Evolutionary conservation across 805 yeast genomes (phyloP).

Genomic region (Kluyveromyces lactis): DNA sequence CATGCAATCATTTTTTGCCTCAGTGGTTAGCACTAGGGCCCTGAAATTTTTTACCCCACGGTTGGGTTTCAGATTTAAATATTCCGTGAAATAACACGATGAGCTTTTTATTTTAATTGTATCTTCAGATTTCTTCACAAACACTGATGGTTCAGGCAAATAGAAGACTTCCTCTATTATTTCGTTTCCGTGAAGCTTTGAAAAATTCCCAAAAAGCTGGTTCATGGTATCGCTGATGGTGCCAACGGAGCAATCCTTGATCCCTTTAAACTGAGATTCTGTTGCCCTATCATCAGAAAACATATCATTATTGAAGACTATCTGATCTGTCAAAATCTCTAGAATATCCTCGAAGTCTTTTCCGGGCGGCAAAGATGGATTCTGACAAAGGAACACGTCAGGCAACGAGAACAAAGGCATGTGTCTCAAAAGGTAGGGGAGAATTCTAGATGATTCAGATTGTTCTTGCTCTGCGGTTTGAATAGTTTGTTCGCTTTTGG

Average conservation of each 20-base stretch:
- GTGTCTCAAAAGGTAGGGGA: slow-evolving; percentile 60
- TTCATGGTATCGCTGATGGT: slow-evolving; percentile 16
- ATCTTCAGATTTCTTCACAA: slow-evolving; percentile 25
- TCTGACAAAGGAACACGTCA: slow-evolving; percentile 30
- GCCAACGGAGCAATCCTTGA: slow-evolving; percentile 15
- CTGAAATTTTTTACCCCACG: slow-evolving; percentile 43
- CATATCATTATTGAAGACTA: slow-evolving; percentile 34
- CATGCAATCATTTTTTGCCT: slow-evolving; percentile 21
- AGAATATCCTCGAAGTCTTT: slow-evolving; percentile 18
- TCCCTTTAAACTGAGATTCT: slow-evolving; percentile 36
- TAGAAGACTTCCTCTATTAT: slow-evolving; percentile 19
- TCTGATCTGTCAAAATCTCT: slow-evolving; percentile 23
- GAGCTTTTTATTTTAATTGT: slow-evolving; percentile 38
- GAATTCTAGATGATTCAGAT: slow-evolving; percentile 41
- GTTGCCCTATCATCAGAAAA: slow-evolving; percentile 48
- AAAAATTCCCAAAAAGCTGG: slow-evolving; percentile 16
- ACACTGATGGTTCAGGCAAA: slow-evolving; percentile 23
- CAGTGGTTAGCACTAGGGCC: slow-evolving; percentile 37
- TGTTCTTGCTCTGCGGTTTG: background rate
- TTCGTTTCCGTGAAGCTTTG: slow-evolving; percentile 21
- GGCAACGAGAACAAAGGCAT: slow-evolving; percentile 61
- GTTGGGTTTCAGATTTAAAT: slow-evolving; percentile 49
- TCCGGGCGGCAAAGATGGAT: slow-evolving; percentile 15
- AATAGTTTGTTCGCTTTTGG: background rate
- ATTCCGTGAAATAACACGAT: slow-evolving; percentile 48